phyloP scores from a whole-genome alignment of 2,329 filamentous ascomycete genomes.

The Aspergillus hortae region DNA sequence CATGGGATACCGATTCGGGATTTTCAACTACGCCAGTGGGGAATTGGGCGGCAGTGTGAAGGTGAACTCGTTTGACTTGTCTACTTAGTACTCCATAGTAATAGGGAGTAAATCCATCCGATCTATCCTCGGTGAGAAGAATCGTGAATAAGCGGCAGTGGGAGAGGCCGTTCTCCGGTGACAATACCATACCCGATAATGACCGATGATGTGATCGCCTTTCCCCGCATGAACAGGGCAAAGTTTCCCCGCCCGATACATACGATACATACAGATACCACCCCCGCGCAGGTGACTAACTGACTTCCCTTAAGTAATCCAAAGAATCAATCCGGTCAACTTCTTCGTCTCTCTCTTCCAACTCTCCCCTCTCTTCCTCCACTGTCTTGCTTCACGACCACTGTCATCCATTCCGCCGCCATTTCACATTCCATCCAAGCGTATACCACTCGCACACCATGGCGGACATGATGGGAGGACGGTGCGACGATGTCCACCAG shows the following conservation, averaged over 20 bases:
- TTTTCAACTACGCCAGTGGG: conserved; percentile 50
- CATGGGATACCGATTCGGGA: conserved; percentile 48
- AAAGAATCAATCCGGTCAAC: not conserved
- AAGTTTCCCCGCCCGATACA: conserved; percentile 5
- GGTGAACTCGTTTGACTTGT: too few relatives aligned
- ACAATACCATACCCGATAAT: not conserved
- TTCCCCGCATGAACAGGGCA: not conserved
- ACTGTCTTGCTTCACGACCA: not conserved
- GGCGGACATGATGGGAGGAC: conserved; percentile 24
- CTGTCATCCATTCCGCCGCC: not conserved
- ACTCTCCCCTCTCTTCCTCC: not conserved
- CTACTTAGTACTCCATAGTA: too few relatives aligned
- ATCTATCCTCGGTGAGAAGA: not conserved
- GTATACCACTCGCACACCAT: conserved; percentile 7
- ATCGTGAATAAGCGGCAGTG: not conserved
- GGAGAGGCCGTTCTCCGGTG: not conserved
- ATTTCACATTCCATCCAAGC: not conserved
- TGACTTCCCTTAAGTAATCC: conserved; percentile 2
- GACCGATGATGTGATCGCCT: conserved; percentile 3
- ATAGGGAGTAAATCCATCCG: not conserved
- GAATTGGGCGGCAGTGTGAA: conserved; percentile 35
- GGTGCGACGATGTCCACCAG: conserved; percentile 28
- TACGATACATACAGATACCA: not conserved
- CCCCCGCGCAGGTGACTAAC: conserved; percentile 2
- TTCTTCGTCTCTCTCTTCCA: not conserved